A percentile compares a stretch with the other conserved stretches of the same genome.
phyloP scores from a whole-genome alignment of 768 basidiomycete genomes.

The Neoboletus brunneissimus region DNA sequence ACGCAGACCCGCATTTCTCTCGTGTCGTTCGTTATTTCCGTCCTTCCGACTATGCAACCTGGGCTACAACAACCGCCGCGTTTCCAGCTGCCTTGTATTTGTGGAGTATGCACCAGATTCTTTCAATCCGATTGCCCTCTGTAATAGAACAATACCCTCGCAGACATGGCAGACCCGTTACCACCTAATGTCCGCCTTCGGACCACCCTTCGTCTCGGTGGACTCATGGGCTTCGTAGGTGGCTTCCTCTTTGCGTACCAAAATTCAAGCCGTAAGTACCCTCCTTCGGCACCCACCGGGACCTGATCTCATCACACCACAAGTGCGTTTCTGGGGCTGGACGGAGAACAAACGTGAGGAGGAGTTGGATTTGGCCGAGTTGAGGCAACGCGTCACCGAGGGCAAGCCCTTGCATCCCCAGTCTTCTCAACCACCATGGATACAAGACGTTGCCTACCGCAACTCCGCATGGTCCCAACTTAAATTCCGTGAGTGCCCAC shows the following conservation, averaged over 20 bases:
- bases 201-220: conserved; percentile 52
- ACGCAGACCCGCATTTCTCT: conserved; percentile 84
- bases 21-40: conserved; percentile 90
- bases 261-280: conserved; percentile 71
- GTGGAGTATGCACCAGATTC: conserved; percentile 60
- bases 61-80: conserved; percentile 77
- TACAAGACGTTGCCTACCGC: conserved; percentile 80
- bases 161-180: conserved; percentile 48
- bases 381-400: conserved; percentile 66
- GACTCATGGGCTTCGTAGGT: conserved; percentile 79
- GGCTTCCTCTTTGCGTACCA: conserved; percentile 95
- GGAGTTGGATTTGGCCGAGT: conserved; percentile 71
- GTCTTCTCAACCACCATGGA: conserved; percentile 78
- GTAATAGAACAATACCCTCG: conserved; percentile 12
- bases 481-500: conserved; percentile 70
- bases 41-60: conserved; percentile 79
- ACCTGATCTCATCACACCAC: conserved; percentile 12
- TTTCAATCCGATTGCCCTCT: neutral
- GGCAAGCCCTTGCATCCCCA: conserved; percentile 88
- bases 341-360: conserved; percentile 84
- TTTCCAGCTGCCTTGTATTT: conserved; percentile 79
- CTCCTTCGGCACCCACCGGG: conserved; percentile 7
- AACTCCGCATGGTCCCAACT: conserved; percentile 94
- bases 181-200: conserved; percentile 36
- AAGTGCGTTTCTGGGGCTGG: conserved; percentile 97